Evolutionary conservation across 1,284 basidiomycete species (phyloP).

Genomic region (Leccinum cinnamomeum): DNA sequence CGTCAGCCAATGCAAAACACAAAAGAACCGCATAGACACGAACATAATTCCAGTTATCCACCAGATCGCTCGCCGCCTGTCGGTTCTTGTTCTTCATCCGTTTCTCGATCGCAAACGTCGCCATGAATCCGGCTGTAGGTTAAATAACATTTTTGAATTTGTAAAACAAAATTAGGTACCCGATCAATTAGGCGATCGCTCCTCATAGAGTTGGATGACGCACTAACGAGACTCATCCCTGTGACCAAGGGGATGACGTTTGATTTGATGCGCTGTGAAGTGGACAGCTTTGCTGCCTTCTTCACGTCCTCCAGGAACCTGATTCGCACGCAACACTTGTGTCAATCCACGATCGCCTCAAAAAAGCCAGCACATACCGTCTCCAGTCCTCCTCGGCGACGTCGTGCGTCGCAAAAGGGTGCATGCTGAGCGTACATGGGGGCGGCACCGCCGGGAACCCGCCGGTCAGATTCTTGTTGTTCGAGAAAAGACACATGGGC

Average conservation of each 20-base stretch:
- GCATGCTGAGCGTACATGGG: constrained; percentile 24
- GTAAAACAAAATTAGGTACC: not conserved
- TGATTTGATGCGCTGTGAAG: constrained; percentile 32
- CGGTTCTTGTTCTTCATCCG: constrained; percentile 32
- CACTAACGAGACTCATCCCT: constrained; percentile 27
- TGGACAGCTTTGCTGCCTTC: constrained; percentile 22
- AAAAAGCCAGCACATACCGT: constrained; percentile 15
- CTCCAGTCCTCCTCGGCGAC: constrained; percentile 35
- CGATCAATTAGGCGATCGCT: not conserved
- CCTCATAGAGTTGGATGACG: not conserved
- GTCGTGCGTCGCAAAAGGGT: constrained; percentile 35
- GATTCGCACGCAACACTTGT: not conserved
- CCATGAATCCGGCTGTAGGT: constrained; percentile 22
- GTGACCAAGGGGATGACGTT: constrained; percentile 25
- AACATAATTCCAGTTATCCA: constrained; percentile 37
- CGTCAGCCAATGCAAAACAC: not conserved
- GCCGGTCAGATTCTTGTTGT: constrained; percentile 14
- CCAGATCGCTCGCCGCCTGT: constrained; percentile 30
- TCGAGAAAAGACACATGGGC: constrained; percentile 34
- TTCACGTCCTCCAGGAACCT: constrained; percentile 32
- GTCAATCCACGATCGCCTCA: not conserved
- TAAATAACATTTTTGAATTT: not conserved
- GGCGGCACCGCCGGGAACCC: constrained; percentile 35
- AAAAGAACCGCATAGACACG: constrained; percentile 1
- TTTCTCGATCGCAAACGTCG: constrained; percentile 25